phyloP scores from a whole-genome alignment of 1,284 basidiomycete genomes.

The Tylopilus orsonianus region DNA sequence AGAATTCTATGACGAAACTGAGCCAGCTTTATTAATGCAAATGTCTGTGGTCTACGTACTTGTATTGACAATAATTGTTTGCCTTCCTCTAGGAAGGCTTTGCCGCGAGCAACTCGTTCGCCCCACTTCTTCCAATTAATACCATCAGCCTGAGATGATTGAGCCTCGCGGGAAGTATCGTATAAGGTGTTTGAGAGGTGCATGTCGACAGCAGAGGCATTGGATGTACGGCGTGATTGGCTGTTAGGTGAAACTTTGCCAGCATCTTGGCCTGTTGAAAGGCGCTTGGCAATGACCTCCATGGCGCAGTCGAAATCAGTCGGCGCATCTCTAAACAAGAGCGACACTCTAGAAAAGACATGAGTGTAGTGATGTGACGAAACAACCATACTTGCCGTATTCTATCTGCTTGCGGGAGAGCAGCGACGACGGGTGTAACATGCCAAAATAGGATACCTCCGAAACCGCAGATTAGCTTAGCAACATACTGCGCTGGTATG shows the following conservation, averaged over 20 bases:
- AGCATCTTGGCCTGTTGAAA: conserved; percentile 53
- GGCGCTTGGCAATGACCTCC: conserved; percentile 61
- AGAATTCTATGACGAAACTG: conserved; percentile 11
- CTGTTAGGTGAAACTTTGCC: conserved; percentile 27
- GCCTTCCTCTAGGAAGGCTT: conserved; percentile 42
- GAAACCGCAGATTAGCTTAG: conserved; percentile 46
- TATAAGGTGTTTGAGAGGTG: no score
- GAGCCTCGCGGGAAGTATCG: conserved; percentile 9
- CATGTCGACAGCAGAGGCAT: no score
- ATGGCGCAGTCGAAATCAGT: conserved; percentile 70
- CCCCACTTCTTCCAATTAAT: conserved; percentile 60
- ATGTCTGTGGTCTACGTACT: conserved; percentile 29
- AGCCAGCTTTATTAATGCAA: conserved; percentile 1
- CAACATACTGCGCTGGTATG: conserved; percentile 50
- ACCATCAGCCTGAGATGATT: conserved; percentile 7
- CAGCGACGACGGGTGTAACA: conserved; percentile 52
- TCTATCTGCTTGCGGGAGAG: conserved; percentile 47
- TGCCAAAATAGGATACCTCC: conserved; percentile 64
- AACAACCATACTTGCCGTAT: conserved; percentile 39
- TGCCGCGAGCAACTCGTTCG: conserved; percentile 45
- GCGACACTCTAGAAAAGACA: conserved; percentile 41
- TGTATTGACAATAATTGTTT: conserved; percentile 40
- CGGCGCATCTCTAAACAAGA: conserved; percentile 50
- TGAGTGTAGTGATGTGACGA: conserved; percentile 1
- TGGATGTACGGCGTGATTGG: conserved; percentile 1